Evolutionary conservation across 805 yeast genomes (phyloP), one percentile per base, ranked within the genome.

Genomic region (Deakozyma indianensis): DNA sequence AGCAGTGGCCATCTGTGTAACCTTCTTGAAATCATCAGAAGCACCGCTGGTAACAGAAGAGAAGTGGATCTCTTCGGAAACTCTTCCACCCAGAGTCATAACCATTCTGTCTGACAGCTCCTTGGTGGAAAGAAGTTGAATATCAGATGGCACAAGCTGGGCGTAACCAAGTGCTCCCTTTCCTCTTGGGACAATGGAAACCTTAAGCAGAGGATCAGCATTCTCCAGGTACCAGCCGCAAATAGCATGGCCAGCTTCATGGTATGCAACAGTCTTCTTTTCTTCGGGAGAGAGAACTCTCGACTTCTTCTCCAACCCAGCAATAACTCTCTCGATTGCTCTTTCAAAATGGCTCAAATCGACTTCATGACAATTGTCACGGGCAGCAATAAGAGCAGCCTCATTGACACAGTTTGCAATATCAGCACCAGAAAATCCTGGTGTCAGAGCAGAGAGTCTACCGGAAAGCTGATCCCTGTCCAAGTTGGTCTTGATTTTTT

Each of bases 401-500:
- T 92, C 99, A 58, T 92, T 92, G 63, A 94, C 88, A 53, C 84
- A 87, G 67, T 92, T 94, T 43, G 97, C 95, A 58, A 92, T 87
- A 60, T 92, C 98, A 16, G 99, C 99, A 59, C 99, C 99, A 1
- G 95, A 81, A 59, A 92, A 92, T 0, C 98, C 98, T 1, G 98
- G 97, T 0, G 99, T 92, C 58, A 94, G 70, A 0, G 97, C 96
- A 4, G 96, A 92, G 49, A 92, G 71, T 56, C 88, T 77, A 38
- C 95, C 96, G 22, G 88, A 77, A 53, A 92, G 73, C 22, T 65
- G 68, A 46, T 70, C 75, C 44, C 75, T 68, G 29, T 70, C 68
- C 29, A 69, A 66, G 18, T 65, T 69, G 48, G 88, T 67, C 47
- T 75, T 80, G 56, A 94, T 69, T 51, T 83, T 83, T 42, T 68